These are phyloP conservation scores for Apiospora hydei DNA, from an alignment of 2,329 filamentous ascomycete species.

Conservation along the genomic window DNA sequence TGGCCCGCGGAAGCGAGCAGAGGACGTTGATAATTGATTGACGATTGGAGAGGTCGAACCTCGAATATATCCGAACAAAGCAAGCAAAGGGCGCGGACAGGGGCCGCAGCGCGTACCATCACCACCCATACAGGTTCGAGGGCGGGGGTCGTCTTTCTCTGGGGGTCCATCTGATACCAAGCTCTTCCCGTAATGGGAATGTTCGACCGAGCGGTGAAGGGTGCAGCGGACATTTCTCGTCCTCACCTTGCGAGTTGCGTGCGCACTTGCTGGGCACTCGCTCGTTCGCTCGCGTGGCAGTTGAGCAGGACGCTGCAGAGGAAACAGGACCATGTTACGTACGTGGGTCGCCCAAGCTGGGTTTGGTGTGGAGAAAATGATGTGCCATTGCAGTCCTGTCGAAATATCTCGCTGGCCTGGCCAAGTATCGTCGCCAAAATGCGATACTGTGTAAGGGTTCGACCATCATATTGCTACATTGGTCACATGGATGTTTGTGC, in stretches of 20 bases:
- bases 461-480: conserved; percentile 12
- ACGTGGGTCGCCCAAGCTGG: conserved; percentile 13
- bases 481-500: conserved; percentile 21
- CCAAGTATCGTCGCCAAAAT: background rate
- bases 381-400: conserved; percentile 17
- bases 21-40: background rate
- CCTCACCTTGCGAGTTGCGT: conserved; percentile 17
- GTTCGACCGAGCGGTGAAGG: conserved; percentile 21
- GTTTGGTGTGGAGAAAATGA: conserved; percentile 11
- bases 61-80: conserved; percentile 16
- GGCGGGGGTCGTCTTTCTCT: conserved; percentile 1
- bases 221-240: conserved; percentile 18
- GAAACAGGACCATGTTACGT: conserved; percentile 21
- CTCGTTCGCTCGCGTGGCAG: conserved; percentile 19
- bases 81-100: background rate
- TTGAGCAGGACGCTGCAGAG: conserved; percentile 14
- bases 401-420: background rate
- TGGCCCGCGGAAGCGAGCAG: conserved; percentile 11
- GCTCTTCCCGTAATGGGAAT: conserved; percentile 13
- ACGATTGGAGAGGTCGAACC: background rate
- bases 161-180: conserved; percentile 18
- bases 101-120: background rate
- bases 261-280: background rate
- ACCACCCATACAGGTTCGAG: background rate
- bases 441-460: conserved; percentile 19